Base-by-base conservation (phyloP, 805 yeast genomes). In the Brettanomyces nanus region DNA sequence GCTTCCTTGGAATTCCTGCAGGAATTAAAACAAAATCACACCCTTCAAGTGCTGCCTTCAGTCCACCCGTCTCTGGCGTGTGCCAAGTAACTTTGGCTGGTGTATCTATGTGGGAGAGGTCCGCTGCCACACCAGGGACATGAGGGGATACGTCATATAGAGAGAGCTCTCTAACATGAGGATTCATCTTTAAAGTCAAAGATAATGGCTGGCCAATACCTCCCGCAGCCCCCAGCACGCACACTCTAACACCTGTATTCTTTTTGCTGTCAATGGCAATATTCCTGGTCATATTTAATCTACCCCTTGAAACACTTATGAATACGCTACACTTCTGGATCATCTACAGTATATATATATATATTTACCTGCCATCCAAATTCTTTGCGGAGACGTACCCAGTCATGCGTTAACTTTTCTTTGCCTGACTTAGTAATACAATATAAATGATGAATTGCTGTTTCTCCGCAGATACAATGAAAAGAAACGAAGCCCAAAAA, bases 191-290 rank as follows among this genome's bases (percentile, higher is more conserved):
- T 42, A 71, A 57, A 47, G 72, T 59, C 43, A 72, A 63, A 17
- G 77, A 70, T 41, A 72, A 61, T 31, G 77, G 76, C 58, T 72
- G 78, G 38, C 78, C 78, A 53, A 72, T 72, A 51, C 78, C 78
- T 52, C 95, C 95, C 38, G 90, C 87, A 41, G 96, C 96, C 47
- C 95, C 95, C 38, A 80, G 70, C 43, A 86, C 87, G 40, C 95
- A 73, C 38, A 85, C 94, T 69, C 85, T 85, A 19, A 49, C 26
- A 11, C 10, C 26, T 23, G 7, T 23, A 11, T 23, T 23, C 26
- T 9, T 7, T 11, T 23, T 23, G 10, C 11, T 7, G 11, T 23
- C 26, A 15, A n/a, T 14, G 9, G 31, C 7, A 15, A 7, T 28
- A 14, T 28, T 28, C 9, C 9, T 9, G 31, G 31, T 28, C 31